Evolutionary conservation across 805 yeast species (phyloP).

Genomic region (Danielia reshetovae): DNA sequence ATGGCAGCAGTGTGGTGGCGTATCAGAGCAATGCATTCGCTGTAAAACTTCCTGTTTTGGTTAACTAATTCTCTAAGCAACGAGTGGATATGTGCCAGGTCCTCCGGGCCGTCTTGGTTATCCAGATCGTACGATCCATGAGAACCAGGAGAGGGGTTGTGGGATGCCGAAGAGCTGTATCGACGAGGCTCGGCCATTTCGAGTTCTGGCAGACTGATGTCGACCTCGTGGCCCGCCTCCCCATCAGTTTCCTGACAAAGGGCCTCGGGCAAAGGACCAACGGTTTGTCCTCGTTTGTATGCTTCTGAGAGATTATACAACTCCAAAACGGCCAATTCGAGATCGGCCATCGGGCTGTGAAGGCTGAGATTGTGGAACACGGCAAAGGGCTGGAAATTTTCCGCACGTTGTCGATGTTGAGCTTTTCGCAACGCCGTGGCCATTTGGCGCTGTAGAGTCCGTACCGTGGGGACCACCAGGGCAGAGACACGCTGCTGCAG

Average conservation of each 20-base stretch:
- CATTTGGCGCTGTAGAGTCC: constrained; percentile 35
- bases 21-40: constrained; percentile 2
- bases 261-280: constrained; percentile 3
- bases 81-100: no score
- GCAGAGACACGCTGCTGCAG: constrained; percentile 3
- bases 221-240: not conserved
- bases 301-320: constrained; percentile 30
- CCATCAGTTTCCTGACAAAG: no score
- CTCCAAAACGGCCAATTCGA: constrained; percentile 26
- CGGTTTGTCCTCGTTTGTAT: constrained; percentile 20
- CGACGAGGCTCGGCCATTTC: no score
- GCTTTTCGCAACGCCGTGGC: constrained; percentile 31
- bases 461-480: constrained; percentile 28
- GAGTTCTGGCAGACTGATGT: not conserved
- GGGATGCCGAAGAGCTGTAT: no score
- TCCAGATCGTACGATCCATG: no score
- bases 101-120: no score
- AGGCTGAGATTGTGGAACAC: constrained; percentile 8
- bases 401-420: constrained; percentile 2
- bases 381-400: not conserved
- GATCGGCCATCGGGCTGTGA: constrained; percentile 21
- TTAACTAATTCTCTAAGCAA: not conserved
- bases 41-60: not conserved
- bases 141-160: no score
- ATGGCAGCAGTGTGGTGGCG: constrained; percentile 1